phyloP scores from a whole-genome alignment of 148 eudicot species.

The Silene conica region DNA sequence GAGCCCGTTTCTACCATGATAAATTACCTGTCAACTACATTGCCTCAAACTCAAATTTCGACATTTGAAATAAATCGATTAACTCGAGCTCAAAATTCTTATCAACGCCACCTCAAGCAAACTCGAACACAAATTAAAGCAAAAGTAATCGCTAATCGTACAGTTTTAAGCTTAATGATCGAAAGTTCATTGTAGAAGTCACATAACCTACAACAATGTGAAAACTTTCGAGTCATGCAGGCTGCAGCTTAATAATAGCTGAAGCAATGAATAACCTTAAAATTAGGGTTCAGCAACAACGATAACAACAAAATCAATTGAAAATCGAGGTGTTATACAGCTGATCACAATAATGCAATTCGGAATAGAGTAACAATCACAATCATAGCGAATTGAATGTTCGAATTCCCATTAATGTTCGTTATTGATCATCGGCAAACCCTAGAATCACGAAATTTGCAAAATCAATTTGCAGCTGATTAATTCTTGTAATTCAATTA shows the following conservation, averaged over 20 bases:
- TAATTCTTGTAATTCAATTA: no score
- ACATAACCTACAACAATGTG: not conserved
- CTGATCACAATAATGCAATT: not conserved
- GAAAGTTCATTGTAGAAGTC: not conserved
- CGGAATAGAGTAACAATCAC: not conserved
- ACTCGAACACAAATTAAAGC: not conserved
- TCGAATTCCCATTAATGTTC: not conserved
- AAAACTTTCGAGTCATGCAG: not conserved
- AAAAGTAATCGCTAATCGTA: not conserved
- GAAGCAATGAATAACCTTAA: not conserved
- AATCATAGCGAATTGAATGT: not conserved
- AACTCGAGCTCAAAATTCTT: not conserved
- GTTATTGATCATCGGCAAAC: not conserved
- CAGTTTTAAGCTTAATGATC: not conserved
- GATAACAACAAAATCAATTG: not conserved
- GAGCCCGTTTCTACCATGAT: no score
- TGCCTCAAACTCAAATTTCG: constrained; percentile 44
- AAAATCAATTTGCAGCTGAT: constrained; percentile 1
- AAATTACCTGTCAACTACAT: no score
- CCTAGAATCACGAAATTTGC: not conserved
- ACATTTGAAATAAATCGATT: constrained; percentile 33
- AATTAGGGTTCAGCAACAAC: not conserved
- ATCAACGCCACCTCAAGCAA: constrained; percentile 7
- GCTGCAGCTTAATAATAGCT: not conserved
- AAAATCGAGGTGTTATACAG: not conserved